Evolutionary conservation across 2,329 filamentous ascomycete genomes (phyloP).

Genomic region (Lasiodiplodia sp.): DNA sequence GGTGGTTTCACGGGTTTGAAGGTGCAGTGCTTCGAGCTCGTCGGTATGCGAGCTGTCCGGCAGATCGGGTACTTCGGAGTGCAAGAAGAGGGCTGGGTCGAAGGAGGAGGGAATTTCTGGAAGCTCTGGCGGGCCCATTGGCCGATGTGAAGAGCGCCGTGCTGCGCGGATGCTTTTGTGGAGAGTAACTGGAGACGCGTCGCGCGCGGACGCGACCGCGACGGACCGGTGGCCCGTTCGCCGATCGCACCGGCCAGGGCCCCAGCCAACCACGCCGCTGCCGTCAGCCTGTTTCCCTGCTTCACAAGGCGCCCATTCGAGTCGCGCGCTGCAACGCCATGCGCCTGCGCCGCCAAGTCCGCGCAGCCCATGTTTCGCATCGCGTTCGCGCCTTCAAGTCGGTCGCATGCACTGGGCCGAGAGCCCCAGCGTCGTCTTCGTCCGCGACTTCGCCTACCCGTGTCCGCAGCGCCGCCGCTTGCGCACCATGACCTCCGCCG

Average conservation of each 20-base stretch:
- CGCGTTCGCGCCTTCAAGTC: conserved; percentile 8
- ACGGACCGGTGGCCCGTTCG: not conserved
- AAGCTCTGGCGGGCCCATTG: conserved; percentile 24
- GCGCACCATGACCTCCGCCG: conserved; percentile 51
- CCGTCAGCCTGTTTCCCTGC: not conserved
- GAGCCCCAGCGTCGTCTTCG: conserved; percentile 36
- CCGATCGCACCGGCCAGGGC: not conserved
- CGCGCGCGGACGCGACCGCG: conserved; percentile 12
- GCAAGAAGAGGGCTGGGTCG: conserved; percentile 58
- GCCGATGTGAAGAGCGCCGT: conserved; percentile 59
- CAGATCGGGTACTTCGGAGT: conserved; percentile 51
- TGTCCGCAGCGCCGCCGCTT: conserved; percentile 45
- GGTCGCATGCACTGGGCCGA: conserved; percentile 30
- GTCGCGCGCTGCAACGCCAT: conserved; percentile 23
- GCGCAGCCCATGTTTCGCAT: conserved; percentile 17
- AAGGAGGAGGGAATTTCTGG: conserved; percentile 52
- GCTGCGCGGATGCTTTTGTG: conserved; percentile 62
- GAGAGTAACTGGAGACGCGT: conserved; percentile 41
- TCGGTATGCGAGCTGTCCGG: conserved; percentile 49
- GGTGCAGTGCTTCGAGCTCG: conserved; percentile 56
- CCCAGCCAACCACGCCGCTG: not conserved
- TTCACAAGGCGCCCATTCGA: not conserved
- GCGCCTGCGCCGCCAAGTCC: conserved; percentile 11
- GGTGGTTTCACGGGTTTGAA: conserved; percentile 51
- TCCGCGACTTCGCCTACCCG: conserved; percentile 55